Conservation (phyloP, 495 filamentous ascomycete genomes). For the Neurospora sublineolata region DNA sequence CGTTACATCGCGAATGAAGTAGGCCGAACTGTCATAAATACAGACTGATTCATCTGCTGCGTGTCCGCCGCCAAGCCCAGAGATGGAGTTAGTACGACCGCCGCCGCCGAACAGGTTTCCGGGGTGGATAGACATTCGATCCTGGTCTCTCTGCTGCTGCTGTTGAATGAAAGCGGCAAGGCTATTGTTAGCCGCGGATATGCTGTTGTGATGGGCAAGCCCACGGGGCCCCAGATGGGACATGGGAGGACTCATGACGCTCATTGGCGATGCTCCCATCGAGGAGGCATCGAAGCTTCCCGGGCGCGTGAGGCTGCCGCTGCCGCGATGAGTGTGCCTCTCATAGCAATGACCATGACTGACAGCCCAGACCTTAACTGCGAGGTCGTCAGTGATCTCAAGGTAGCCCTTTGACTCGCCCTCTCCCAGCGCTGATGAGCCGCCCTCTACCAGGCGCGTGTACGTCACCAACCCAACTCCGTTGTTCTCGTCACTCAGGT, state of each 20-base stretch:
- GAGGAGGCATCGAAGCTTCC: conserved; percentile 25
- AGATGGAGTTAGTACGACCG: conserved; percentile 14
- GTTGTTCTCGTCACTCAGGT: conserved; percentile 89
- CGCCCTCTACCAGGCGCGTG: conserved; percentile 77
- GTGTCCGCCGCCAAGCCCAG: conserved; percentile 5
- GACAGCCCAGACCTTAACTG: conserved; percentile 65
- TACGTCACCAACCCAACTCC: conserved; percentile 89
- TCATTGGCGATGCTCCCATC: conserved; percentile 1
- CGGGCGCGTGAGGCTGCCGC: conserved; percentile 29
- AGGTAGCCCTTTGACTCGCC: conserved; percentile 70
- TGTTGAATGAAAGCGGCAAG: conserved; percentile 13
- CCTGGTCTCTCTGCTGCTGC: conserved; percentile 12
- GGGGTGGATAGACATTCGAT: not conserved
- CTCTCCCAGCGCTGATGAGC: conserved; percentile 65
- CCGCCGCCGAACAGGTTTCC: not conserved
- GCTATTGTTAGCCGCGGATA: conserved; percentile 2
- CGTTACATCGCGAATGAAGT: conserved; percentile 67
- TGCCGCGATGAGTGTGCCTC: conserved; percentile 50
- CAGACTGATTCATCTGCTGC: conserved; percentile 35
- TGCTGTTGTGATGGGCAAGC: conserved; percentile 11
- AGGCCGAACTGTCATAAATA: conserved; percentile 75
- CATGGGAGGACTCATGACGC: not conserved
- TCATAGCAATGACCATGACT: conserved; percentile 84
- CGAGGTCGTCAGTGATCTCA: conserved; percentile 69
- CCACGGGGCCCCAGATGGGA: conserved; percentile 3